A percentile compares a stretch with the other conserved stretches of the same genome.
Evolutionary conservation across 805 yeast species (phyloP).

Genomic region (Sugiyamaella chiloensis): DNA sequence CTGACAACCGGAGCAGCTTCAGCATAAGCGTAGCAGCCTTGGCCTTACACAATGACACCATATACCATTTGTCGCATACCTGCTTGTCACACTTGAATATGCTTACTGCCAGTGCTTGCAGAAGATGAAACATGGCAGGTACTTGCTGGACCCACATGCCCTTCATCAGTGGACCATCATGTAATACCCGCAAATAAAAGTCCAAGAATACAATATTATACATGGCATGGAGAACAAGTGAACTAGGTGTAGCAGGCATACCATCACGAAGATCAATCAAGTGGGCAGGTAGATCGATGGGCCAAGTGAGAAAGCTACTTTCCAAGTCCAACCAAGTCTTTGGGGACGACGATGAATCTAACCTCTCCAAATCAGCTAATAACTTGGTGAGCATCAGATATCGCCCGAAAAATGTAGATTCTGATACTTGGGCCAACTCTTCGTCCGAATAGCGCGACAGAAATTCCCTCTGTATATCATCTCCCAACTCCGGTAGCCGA

Average conservation of each 20-base stretch:
- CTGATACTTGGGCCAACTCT: not conserved
- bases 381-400: slow-evolving; percentile 7
- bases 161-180: slow-evolving; percentile 4
- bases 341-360: not conserved
- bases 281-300: slow-evolving; percentile 10
- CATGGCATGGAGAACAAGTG: slow-evolving; percentile 14
- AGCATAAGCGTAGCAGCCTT: slow-evolving; percentile 10
- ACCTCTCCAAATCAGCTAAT: not conserved
- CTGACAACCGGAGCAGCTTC: slow-evolving; percentile 7
- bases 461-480: not conserved
- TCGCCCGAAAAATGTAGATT: slow-evolving; percentile 1
- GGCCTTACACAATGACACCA: slow-evolving; percentile 14
- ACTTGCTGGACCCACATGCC: slow-evolving; percentile 12
- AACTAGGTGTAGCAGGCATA: slow-evolving; percentile 12
- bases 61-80: slow-evolving; percentile 13
- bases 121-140: slow-evolving; percentile 15
- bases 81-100: slow-evolving; percentile 12
- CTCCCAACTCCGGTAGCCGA: not conserved
- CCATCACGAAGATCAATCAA: slow-evolving; percentile 14
- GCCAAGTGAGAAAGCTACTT: slow-evolving; percentile 12
- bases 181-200: slow-evolving; percentile 11
- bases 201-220: slow-evolving; percentile 12
- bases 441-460: not conserved
- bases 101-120: slow-evolving; percentile 14
- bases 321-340: slow-evolving; percentile 12